Conservation (phyloP, 306 rosid genomes). For the Dalbergia oliveri region DNA sequence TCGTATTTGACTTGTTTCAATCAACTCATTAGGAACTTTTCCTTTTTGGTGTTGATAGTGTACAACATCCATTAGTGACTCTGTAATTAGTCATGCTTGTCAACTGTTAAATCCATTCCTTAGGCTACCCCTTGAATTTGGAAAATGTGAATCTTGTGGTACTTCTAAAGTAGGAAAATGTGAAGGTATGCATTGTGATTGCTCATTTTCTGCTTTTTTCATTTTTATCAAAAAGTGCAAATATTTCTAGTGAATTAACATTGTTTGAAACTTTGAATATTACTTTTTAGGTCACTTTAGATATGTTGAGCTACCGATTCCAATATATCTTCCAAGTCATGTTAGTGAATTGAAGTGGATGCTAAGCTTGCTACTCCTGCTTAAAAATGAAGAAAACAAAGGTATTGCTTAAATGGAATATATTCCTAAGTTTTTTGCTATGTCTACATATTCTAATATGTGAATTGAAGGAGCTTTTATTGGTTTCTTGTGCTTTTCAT, state of each 20-base stretch:
- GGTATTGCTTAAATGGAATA: conserved; percentile 65
- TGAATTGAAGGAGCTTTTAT: conserved; percentile 1
- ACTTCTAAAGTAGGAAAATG: conserved; percentile 85
- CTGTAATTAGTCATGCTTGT: conserved; percentile 80
- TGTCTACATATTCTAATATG: conserved; percentile 12
- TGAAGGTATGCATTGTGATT: conserved; percentile 67
- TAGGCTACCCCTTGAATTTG: conserved; percentile 90
- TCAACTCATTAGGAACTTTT: conserved; percentile 33
- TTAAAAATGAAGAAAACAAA: conserved; percentile 74
- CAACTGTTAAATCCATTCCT: conserved; percentile 93
- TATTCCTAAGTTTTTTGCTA: neutral
- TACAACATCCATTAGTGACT: conserved; percentile 82
- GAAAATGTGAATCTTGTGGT: conserved; percentile 95
- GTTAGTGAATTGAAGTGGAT: conserved; percentile 71
- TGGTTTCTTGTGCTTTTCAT: conserved; percentile 5
- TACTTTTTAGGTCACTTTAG: conserved; percentile 89
- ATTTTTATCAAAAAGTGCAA: conserved; percentile 14
- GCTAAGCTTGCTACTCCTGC: conserved; percentile 79
- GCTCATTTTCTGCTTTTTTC: conserved; percentile 28
- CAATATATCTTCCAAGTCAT: conserved; percentile 92
- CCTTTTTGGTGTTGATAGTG: conserved; percentile 59
- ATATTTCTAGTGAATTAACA: conserved; percentile 21
- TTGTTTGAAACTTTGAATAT: conserved; percentile 27
- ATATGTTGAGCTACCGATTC: conserved; percentile 81
- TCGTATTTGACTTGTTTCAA: conserved; percentile 17